These are phyloP conservation scores for Poteriospumella lacustris DNA, from an alignment of 108 stramenopile genomes.

Conservation along the genomic window DNA sequence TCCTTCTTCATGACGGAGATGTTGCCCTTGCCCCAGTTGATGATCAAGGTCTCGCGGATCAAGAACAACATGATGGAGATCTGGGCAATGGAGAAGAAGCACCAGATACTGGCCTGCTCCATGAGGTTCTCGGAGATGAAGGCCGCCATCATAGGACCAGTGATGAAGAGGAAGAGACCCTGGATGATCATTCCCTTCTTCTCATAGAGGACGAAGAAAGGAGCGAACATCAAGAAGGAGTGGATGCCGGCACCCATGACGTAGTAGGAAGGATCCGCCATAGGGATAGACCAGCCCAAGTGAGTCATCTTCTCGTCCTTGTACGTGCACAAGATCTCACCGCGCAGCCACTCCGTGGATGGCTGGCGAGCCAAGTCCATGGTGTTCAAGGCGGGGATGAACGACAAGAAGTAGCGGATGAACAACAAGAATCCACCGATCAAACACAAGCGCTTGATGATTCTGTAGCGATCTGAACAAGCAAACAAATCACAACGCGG, in stretches of 20 bases:
- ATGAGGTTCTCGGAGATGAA: constrained; percentile 17
- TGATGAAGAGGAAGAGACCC: constrained; percentile 12
- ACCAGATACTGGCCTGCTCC: constrained; percentile 34
- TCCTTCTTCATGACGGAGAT: constrained; percentile 4
- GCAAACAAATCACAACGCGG: too few relatives aligned
- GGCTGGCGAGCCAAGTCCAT: not conserved
- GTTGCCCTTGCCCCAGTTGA: not conserved
- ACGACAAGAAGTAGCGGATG: not conserved
- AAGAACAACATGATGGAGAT: not conserved
- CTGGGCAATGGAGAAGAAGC: constrained; percentile 29
- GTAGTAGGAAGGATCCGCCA: constrained; percentile 18
- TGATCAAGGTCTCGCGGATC: not conserved
- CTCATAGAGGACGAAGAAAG: constrained; percentile 13
- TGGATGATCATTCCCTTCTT: not conserved
- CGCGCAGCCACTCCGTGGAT: constrained; percentile 32
- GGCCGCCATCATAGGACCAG: constrained; percentile 18
- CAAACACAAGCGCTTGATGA: constrained; percentile 25
- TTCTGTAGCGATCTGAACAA: constrained; percentile 5
- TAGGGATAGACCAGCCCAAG: constrained; percentile 34
- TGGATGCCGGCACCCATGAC: constrained; percentile 11
- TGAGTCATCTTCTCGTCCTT: not conserved
- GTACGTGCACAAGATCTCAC: constrained; percentile 31
- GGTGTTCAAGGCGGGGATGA: not conserved
- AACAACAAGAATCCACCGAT: constrained; percentile 18
- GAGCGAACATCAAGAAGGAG: constrained; percentile 33